Percentiles rank a stretch among this genome's conserved stretches.
Evolutionary conservation across 106 monocot species (phyloP).

Genomic region (Dioscorea zingiberensis): DNA sequence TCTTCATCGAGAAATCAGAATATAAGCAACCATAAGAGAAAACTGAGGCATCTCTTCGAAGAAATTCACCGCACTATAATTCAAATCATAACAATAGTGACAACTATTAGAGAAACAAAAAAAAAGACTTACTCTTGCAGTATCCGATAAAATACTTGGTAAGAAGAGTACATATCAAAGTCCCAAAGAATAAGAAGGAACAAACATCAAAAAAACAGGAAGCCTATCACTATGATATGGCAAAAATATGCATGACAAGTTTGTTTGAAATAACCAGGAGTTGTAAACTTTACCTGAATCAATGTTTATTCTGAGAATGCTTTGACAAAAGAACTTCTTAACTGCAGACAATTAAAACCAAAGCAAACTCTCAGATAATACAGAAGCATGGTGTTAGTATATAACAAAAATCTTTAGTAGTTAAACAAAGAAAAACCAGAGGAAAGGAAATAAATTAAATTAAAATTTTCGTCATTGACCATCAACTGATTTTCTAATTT

Average conservation of each 20-base stretch:
- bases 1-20: conserved; percentile 57
- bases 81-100: conserved; percentile 1
- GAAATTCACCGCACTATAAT: conserved; percentile 64
- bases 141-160: too few relatives aligned
- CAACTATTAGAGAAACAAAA: too few relatives aligned
- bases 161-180: too few relatives aligned
- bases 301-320: conserved; percentile 85
- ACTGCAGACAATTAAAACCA: conserved; percentile 46
- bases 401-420: neutral
- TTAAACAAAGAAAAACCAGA: conserved; percentile 1
- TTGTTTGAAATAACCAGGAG: too few relatives aligned
- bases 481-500: too few relatives aligned
- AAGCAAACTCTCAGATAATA: neutral
- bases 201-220: too few relatives aligned
- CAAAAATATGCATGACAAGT: too few relatives aligned
- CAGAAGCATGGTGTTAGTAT: neutral
- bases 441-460: neutral
- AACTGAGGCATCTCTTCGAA: conserved; percentile 95
- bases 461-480: neutral
- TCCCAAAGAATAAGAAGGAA: too few relatives aligned
- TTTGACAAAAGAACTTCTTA: conserved; percentile 58
- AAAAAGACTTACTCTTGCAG: too few relatives aligned
- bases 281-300: conserved; percentile 42
- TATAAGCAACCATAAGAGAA: conserved; percentile 59
- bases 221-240: too few relatives aligned